These are phyloP conservation scores for Pythium folliculosum DNA, from an alignment of 352 stramenopile genomes.

Conservation along the genomic window DNA sequence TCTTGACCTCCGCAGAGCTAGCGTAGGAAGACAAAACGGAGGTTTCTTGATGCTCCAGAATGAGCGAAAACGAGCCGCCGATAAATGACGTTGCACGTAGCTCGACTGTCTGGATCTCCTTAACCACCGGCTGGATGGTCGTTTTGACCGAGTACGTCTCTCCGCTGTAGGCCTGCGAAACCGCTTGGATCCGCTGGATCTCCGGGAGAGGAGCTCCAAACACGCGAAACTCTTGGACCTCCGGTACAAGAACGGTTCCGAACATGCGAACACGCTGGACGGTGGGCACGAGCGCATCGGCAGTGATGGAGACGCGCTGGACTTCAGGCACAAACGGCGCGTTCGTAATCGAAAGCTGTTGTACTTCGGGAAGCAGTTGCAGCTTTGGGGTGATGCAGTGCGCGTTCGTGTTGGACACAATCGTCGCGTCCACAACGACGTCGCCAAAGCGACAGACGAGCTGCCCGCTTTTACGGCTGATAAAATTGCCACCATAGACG, in stretches of 20 bases:
- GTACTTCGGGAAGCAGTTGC: slow-evolving; percentile 74
- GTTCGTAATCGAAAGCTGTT: slow-evolving; percentile 68
- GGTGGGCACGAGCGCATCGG: slow-evolving; percentile 38
- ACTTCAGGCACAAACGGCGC: slow-evolving; percentile 48
- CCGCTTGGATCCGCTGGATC: slow-evolving; percentile 41
- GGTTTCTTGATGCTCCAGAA: slow-evolving; percentile 41
- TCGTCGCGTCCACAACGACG: slow-evolving; percentile 56
- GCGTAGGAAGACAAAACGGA: slow-evolving; percentile 51
- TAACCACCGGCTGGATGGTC: slow-evolving; percentile 30
- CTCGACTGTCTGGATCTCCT: slow-evolving; percentile 48
- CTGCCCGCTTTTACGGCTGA: slow-evolving; percentile 35
- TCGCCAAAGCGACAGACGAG: slow-evolving; percentile 90
- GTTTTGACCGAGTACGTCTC: slow-evolving; percentile 43
- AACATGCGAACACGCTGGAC: slow-evolving; percentile 42
- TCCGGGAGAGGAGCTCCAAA: slow-evolving; percentile 39
- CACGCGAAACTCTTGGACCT: slow-evolving; percentile 59
- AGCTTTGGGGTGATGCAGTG: slow-evolving; percentile 69
- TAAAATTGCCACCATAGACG: slow-evolving; percentile 65
- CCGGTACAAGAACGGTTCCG: slow-evolving; percentile 29
- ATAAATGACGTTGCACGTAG: slow-evolving; percentile 48
- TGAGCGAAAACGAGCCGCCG: slow-evolving; percentile 45
- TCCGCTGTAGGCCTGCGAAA: slow-evolving; percentile 40
- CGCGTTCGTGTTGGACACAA: slow-evolving; percentile 63
- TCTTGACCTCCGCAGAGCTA: slow-evolving; percentile 40
- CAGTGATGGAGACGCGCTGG: slow-evolving; percentile 51